Evolutionary conservation across 1,284 basidiomycete genomes (phyloP).

Genomic region (Cutaneotrichosporon sp.): DNA sequence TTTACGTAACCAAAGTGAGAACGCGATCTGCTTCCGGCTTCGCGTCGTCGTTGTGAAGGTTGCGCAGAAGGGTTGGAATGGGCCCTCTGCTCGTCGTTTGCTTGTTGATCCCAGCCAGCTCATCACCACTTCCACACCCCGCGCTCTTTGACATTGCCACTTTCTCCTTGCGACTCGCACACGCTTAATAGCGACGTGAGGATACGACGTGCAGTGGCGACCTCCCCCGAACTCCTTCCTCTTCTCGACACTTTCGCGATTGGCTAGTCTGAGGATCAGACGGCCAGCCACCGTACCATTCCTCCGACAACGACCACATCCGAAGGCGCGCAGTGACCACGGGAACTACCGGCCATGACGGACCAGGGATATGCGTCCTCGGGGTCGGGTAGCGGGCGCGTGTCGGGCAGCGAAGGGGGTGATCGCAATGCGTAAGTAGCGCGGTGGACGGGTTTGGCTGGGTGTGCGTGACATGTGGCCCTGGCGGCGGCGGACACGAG

Average conservation of each 20-base stretch:
- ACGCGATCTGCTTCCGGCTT: background rate
- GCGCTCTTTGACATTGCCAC: no score
- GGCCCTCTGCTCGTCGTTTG: background rate
- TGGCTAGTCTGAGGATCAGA: no score
- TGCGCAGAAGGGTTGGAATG: background rate
- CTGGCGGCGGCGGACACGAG: background rate
- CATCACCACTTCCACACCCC: no score
- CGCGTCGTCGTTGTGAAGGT: background rate
- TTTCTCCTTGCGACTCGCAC: no score
- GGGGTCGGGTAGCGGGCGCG: constrained; percentile 41
- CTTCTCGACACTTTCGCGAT: no score
- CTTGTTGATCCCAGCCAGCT: no score
- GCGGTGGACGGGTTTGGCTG: background rate
- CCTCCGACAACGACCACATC: background rate
- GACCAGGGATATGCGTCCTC: constrained; percentile 43
- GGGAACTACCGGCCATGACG: constrained; percentile 23
- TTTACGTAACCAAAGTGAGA: background rate
- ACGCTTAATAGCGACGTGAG: no score
- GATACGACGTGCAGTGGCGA: no score
- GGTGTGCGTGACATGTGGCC: background rate
- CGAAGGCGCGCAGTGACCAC: background rate
- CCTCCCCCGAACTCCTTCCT: no score
- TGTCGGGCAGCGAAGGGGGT: constrained; percentile 40
- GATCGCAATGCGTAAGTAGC: constrained; percentile 39
- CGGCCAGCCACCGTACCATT: background rate